Conservation (phyloP, 2,329 filamentous ascomycete genomes). For the Colletotrichum salicis region DNA sequence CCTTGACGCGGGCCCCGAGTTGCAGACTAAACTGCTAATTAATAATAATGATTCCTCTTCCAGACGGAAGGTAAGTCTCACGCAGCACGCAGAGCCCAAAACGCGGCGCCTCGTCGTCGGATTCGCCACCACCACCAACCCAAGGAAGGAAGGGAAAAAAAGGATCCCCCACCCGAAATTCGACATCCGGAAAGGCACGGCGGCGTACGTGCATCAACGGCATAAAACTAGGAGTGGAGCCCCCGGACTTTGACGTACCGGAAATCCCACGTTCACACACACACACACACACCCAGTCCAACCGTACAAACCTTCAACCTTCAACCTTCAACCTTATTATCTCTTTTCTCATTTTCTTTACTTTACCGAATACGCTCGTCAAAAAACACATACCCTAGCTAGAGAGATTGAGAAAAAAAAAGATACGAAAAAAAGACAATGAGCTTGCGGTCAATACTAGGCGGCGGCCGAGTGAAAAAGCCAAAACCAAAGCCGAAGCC, state of each 20-base stretch:
- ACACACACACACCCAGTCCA: background rate
- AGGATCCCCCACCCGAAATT: conserved; percentile 8
- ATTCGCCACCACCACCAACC: conserved; percentile 17
- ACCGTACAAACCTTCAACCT: conserved; percentile 3
- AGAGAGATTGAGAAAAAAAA: background rate
- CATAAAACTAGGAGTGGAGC: conserved; percentile 13
- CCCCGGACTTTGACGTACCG: conserved; percentile 16
- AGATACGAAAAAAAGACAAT: conserved; percentile 21
- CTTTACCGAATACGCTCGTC: conserved; percentile 7
- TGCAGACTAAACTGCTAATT: background rate
- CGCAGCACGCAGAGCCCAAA: background rate
- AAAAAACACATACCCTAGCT: too few relatives aligned
- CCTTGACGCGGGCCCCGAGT: background rate
- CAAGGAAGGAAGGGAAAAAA: background rate
- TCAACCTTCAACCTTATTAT: conserved; percentile 1
- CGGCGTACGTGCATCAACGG: conserved; percentile 2
- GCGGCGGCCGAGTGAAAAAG: conserved; percentile 50
- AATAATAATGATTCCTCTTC: background rate
- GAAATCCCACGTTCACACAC: conserved; percentile 5
- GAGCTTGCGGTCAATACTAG: conserved; percentile 51
- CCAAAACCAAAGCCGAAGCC: conserved; percentile 34
- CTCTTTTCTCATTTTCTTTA: background rate
- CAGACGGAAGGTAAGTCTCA: background rate
- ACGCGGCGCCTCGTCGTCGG: background rate
- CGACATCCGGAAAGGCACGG: conserved; percentile 28